Conservation (phyloP, 2,329 filamentous ascomycete species). For the Chaetomium globosum region DNA sequence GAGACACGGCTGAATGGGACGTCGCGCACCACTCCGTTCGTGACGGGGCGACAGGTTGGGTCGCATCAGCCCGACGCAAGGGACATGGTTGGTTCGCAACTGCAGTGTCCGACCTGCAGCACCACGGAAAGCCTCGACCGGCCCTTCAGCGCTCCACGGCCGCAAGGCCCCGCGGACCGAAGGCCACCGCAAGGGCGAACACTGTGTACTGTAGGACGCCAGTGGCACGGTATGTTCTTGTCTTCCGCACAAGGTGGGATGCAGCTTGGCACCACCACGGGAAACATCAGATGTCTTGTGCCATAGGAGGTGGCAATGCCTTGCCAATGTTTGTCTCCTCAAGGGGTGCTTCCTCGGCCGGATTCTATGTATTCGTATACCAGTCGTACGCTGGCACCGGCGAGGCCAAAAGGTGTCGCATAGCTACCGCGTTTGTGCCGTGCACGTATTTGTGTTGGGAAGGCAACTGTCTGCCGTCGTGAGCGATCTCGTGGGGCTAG, state of each 20-base stretch:
- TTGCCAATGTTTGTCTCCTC: not conserved
- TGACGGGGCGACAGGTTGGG: not conserved
- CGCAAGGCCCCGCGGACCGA: constrained; percentile 7
- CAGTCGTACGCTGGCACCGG: too few relatives aligned
- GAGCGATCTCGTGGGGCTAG: not conserved
- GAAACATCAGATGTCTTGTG: constrained; percentile 31
- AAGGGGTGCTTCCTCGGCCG: not conserved
- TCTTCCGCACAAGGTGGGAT: constrained; percentile 24
- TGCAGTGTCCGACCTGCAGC: not conserved
- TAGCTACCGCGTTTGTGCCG: not conserved
- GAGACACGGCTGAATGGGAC: not conserved
- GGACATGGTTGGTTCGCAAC: constrained; percentile 2
- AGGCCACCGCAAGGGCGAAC: constrained; percentile 8
- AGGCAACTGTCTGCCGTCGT: too few relatives aligned
- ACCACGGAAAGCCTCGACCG: not conserved
- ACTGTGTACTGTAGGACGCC: constrained; percentile 29
- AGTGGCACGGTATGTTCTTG: constrained; percentile 26
- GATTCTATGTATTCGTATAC: not conserved
- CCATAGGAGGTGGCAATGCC: constrained; percentile 29
- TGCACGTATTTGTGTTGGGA: not conserved
- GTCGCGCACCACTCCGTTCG: not conserved
- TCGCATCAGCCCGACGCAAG: constrained; percentile 3
- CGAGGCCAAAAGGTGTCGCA: not conserved
- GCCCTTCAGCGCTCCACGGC: constrained; percentile 23
- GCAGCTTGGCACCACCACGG: constrained; percentile 25